Percentiles rank a stretch among this genome's conserved stretches.
phyloP scores from a whole-genome alignment of 768 basidiomycete genomes.

The Lactarius pseudohatsudake region DNA sequence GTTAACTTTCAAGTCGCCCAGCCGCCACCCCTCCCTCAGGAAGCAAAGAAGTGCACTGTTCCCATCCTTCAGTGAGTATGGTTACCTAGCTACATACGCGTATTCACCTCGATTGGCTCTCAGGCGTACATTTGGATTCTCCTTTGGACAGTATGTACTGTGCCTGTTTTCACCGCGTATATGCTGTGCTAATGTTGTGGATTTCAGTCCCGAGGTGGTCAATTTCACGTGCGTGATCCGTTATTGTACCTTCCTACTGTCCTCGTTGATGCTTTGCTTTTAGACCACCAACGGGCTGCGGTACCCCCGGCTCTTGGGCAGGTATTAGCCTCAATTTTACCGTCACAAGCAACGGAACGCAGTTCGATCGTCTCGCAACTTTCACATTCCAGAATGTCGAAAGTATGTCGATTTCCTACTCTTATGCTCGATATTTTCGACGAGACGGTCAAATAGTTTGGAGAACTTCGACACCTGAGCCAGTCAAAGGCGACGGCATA shows the following conservation, averaged over 20 bases:
- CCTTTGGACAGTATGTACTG: conserved; percentile 58
- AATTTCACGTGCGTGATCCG: conserved; percentile 50
- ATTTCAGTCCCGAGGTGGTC: conserved; percentile 55
- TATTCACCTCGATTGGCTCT: neutral
- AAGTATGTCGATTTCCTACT: conserved; percentile 44
- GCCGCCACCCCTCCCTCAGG: conserved; percentile 62
- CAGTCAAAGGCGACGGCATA: conserved; percentile 56
- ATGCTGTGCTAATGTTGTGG: neutral
- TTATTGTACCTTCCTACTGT: neutral
- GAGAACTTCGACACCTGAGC: conserved; percentile 81
- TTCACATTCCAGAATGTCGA: conserved; percentile 80
- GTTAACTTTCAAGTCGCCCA: conserved; percentile 72
- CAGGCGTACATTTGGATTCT: conserved; percentile 72
- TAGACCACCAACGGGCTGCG: conserved; percentile 75
- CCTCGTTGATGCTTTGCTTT: neutral
- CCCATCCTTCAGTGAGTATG: conserved; percentile 59
- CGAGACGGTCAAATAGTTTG: conserved; percentile 48
- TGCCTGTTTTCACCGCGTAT: neutral
- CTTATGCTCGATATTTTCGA: neutral
- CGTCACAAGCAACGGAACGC: conserved; percentile 74
- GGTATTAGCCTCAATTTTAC: conserved; percentile 76
- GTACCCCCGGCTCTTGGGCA: conserved; percentile 68
- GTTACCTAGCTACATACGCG: neutral
- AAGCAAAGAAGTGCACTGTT: conserved; percentile 61
- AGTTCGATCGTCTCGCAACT: conserved; percentile 68